Conservation (phyloP, 805 yeast species). For the Millerago galiae region DNA sequence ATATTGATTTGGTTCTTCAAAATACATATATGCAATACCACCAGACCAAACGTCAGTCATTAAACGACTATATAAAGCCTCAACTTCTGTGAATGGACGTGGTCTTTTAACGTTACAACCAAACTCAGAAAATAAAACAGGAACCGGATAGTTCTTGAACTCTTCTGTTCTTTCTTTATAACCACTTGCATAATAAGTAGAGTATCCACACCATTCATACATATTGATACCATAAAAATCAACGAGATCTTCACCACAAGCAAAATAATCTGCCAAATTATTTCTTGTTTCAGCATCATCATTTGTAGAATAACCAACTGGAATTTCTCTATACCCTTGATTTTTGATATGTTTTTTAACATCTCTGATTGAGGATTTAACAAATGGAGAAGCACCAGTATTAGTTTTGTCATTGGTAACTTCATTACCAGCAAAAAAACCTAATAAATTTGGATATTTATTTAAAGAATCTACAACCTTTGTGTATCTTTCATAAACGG, state of each 20-base stretch:
- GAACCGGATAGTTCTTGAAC: slow-evolving; percentile 59
- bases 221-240: slow-evolving; percentile 82
- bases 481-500: slow-evolving; percentile 69
- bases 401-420: slow-evolving; percentile 80
- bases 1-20: slow-evolving; percentile 66
- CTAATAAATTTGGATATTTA: slow-evolving; percentile 74
- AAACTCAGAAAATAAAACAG: slow-evolving; percentile 74
- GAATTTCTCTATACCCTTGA: slow-evolving; percentile 67
- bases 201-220: slow-evolving; percentile 83
- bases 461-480: slow-evolving; percentile 76
- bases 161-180: slow-evolving; percentile 57
- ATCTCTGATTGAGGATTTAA: slow-evolving; percentile 94
- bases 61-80: slow-evolving; percentile 51
- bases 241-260: slow-evolving; percentile 64
- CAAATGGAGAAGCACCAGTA: slow-evolving; percentile 88
- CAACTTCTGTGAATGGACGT: slow-evolving; percentile 67
- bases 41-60: slow-evolving; percentile 85
- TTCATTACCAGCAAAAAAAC: slow-evolving; percentile 97
- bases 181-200: slow-evolving; percentile 59
- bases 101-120: slow-evolving; percentile 68
- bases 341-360: slow-evolving; percentile 65
- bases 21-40: slow-evolving; percentile 80
- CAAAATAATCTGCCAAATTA: slow-evolving; percentile 74
- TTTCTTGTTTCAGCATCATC: slow-evolving; percentile 82
- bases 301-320: slow-evolving; percentile 91